Evolutionary conservation across 2,329 filamentous ascomycete species (phyloP).

Genomic region (Immersiporthe knoxdaviesiana): DNA sequence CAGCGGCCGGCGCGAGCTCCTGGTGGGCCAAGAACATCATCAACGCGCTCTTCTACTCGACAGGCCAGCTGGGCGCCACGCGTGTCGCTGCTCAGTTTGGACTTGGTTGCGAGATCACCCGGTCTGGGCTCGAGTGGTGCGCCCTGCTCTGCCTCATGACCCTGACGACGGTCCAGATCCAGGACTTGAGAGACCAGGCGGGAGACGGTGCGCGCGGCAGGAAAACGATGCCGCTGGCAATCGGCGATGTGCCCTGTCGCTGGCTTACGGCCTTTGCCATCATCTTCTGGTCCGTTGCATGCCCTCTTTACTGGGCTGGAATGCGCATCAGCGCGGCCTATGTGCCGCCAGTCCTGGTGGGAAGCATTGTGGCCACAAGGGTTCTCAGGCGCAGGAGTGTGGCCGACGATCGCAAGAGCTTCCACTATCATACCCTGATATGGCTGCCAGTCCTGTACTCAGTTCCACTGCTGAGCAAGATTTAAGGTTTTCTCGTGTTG

Average conservation of each 20-base stretch:
- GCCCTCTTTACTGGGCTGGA: slow-evolving; percentile 7
- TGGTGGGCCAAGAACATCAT: slow-evolving; percentile 38
- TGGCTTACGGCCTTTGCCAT: slow-evolving; percentile 12
- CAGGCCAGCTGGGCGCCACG: slow-evolving; percentile 37
- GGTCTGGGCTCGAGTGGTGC: slow-evolving; percentile 23
- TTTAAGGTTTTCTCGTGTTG: background rate
- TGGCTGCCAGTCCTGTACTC: slow-evolving; percentile 1
- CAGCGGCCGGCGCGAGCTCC: slow-evolving; percentile 35
- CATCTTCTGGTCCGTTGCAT: slow-evolving; percentile 7
- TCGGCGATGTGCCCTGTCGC: slow-evolving; percentile 13
- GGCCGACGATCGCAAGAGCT: background rate
- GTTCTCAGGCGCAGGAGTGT: background rate
- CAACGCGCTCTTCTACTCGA: slow-evolving; percentile 37
- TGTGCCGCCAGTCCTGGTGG: background rate
- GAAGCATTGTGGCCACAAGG: background rate
- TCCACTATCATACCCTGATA: background rate
- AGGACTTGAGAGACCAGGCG: slow-evolving; percentile 35
- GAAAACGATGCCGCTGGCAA: slow-evolving; percentile 32
- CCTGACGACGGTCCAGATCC: slow-evolving; percentile 34
- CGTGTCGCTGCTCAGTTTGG: background rate
- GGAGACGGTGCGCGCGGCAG: slow-evolving; percentile 32
- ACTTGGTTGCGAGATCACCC: slow-evolving; percentile 3
- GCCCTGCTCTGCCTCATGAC: slow-evolving; percentile 28
- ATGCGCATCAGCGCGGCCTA: background rate
- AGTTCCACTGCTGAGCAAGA: background rate